Evolutionary conservation across 2,329 filamentous ascomycete genomes (phyloP).

Genomic region (Stachybotrys chartarum): DNA sequence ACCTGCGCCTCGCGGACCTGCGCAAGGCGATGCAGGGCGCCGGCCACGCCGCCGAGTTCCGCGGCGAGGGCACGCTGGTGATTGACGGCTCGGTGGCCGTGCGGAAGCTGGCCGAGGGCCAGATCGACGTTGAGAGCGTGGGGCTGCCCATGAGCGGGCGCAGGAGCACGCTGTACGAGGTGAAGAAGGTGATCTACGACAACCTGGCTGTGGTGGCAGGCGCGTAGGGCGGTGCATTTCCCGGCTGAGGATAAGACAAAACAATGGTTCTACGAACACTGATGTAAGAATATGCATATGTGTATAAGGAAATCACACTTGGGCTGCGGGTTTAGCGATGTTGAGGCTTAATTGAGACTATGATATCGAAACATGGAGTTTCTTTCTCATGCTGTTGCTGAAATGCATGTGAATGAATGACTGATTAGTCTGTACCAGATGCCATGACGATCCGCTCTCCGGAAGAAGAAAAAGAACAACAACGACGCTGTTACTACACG

Average conservation of each 20-base stretch:
- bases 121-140: slow-evolving; percentile 79
- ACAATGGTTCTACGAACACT: too few relatives aligned
- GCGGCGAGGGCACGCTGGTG: slow-evolving; percentile 84
- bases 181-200: slow-evolving; percentile 88
- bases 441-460: background rate
- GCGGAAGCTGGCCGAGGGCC: slow-evolving; percentile 77
- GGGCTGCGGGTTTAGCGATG: too few relatives aligned
- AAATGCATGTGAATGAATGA: too few relatives aligned
- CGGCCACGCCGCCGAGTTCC: slow-evolving; percentile 85
- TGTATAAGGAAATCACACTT: too few relatives aligned
- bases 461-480: too few relatives aligned
- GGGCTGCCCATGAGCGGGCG: slow-evolving; percentile 35
- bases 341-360: too few relatives aligned
- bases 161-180: slow-evolving; percentile 71
- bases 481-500: too few relatives aligned
- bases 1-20: slow-evolving; percentile 81
- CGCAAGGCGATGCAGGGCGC: slow-evolving; percentile 73
- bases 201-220: slow-evolving; percentile 86
- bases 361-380: too few relatives aligned
- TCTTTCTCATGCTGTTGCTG: too few relatives aligned
- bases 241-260: slow-evolving; percentile 1
- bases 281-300: too few relatives aligned
- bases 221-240: slow-evolving; percentile 31
- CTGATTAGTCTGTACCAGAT: slow-evolving; percentile 2
- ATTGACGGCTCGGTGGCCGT: slow-evolving; percentile 86